phyloP scores from a whole-genome alignment of 768 basidiomycete species.

The Lactarius psammicola region DNA sequence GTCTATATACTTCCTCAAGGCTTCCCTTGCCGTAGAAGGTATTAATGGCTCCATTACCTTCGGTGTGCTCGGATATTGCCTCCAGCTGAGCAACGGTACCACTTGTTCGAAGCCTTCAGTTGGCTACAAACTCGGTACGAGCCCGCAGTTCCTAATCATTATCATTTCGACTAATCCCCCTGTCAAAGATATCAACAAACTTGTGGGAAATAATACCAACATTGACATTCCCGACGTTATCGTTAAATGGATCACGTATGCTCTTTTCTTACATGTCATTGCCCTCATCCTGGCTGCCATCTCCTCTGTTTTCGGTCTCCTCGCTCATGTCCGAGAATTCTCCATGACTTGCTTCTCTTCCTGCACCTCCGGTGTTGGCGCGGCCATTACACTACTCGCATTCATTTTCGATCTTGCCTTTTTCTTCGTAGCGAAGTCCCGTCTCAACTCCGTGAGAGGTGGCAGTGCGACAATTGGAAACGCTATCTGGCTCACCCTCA shows the following conservation, averaged over 20 bases:
- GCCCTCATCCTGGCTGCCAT: conserved; percentile 73
- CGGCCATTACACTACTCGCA: conserved; percentile 73
- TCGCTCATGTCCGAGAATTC: conserved; percentile 86
- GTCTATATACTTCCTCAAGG: conserved; percentile 85
- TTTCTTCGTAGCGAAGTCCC: conserved; percentile 85
- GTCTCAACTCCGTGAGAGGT: conserved; percentile 71
- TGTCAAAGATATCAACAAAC: conserved; percentile 68
- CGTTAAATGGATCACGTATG: conserved; percentile 95
- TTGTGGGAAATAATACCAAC: conserved; percentile 65
- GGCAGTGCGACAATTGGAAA: conserved; percentile 81
- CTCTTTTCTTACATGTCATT: conserved; percentile 87
- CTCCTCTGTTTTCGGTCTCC: conserved; percentile 76
- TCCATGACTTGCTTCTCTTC: conserved; percentile 82
- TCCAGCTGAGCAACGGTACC: conserved; percentile 51
- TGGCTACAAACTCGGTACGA: conserved; percentile 85
- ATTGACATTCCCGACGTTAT: conserved; percentile 77
- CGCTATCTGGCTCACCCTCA: conserved; percentile 88
- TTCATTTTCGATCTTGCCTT: conserved; percentile 92
- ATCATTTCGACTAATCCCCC: not conserved
- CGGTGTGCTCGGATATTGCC: conserved; percentile 89
- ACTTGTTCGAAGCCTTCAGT: conserved; percentile 79
- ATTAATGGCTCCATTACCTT: conserved; percentile 68
- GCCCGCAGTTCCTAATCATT: not conserved
- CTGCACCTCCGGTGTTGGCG: conserved; percentile 78
- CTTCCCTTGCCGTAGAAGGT: conserved; percentile 49